These are phyloP conservation scores for Metarhizium humberi DNA, from an alignment of 2,329 filamentous ascomycete genomes.

Conservation along the genomic window DNA sequence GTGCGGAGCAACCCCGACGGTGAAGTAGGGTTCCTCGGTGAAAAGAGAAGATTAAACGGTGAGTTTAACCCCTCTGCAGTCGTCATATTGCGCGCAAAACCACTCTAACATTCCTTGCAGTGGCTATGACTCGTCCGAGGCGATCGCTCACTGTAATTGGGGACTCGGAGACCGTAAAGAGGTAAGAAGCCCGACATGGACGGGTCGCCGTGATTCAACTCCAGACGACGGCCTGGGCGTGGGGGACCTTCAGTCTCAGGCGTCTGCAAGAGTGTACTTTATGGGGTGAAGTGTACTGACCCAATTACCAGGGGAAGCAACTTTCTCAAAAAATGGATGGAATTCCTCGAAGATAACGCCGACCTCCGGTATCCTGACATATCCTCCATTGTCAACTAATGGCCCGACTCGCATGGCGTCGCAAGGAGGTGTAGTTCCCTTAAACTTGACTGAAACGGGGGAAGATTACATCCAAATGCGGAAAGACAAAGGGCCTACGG, in stretches of 20 bases:
- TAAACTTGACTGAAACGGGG: neutral
- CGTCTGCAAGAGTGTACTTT: neutral
- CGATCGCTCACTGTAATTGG: conserved; percentile 85
- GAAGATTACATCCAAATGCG: neutral
- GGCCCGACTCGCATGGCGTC: neutral
- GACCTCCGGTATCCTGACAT: conserved; percentile 83
- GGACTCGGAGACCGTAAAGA: conserved; percentile 85
- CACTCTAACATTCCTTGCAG: conserved; percentile 37
- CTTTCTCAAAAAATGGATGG: conserved; percentile 89
- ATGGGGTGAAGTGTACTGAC: neutral
- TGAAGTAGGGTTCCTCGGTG: conserved; percentile 87
- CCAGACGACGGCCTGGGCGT: neutral
- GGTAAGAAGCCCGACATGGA: conserved; percentile 44
- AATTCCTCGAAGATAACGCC: conserved; percentile 77
- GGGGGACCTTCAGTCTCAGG: neutral
- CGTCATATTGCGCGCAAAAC: neutral
- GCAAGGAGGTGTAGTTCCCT: neutral
- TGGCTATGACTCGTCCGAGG: conserved; percentile 93
- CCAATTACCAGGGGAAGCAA: conserved; percentile 56
- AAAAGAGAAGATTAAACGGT: conserved; percentile 91
- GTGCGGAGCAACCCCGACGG: conserved; percentile 81
- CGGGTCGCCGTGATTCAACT: neutral
- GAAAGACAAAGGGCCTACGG: neutral
- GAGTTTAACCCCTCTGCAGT: conserved; percentile 23
- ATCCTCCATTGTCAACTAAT: conserved; percentile 21